These are phyloP conservation scores for Phytophthora cactorum DNA, from an alignment of 352 stramenopile species.

Conservation along the genomic window DNA sequence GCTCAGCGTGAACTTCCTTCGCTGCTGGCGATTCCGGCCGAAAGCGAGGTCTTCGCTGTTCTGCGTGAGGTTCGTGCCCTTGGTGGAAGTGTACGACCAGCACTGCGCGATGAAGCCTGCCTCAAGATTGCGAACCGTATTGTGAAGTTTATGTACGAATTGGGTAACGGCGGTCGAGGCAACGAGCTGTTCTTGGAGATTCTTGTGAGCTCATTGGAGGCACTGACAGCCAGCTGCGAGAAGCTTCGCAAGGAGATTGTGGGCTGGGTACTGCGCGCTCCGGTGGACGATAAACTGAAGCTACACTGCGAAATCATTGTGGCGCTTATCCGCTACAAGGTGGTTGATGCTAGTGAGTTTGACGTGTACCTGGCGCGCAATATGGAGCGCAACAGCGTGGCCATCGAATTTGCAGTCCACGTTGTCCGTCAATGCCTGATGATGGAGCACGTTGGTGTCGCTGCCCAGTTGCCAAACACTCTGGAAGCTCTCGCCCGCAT, in stretches of 20 bases:
- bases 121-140: slow-evolving; percentile 97
- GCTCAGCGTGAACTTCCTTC: slow-evolving; percentile 82
- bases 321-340: slow-evolving; percentile 94
- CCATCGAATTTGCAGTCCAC: slow-evolving; percentile 96
- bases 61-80: slow-evolving; percentile 81
- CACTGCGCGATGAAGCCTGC: slow-evolving; percentile 89
- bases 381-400: slow-evolving; percentile 95
- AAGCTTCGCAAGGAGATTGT: slow-evolving; percentile 95
- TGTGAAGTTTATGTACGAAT: slow-evolving; percentile 98
- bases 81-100: slow-evolving; percentile 75
- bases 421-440: slow-evolving; percentile 94
- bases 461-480: slow-evolving; percentile 93
- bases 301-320: slow-evolving; percentile 97
- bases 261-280: slow-evolving; percentile 94
- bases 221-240: slow-evolving; percentile 91
- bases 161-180: slow-evolving; percentile 78
- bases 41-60: slow-evolving; percentile 88
- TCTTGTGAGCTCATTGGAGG: slow-evolving; percentile 94
- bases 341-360: slow-evolving; percentile 93
- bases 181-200: slow-evolving; percentile 96
- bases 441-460: slow-evolving; percentile 92
- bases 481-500: slow-evolving; percentile 91
- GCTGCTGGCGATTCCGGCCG: slow-evolving; percentile 65
- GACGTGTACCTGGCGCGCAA: slow-evolving; percentile 95
- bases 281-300: slow-evolving; percentile 95